Conservation (phyloP, 768 basidiomycete genomes). For the Lepiota brunneoincarnata region DNA sequence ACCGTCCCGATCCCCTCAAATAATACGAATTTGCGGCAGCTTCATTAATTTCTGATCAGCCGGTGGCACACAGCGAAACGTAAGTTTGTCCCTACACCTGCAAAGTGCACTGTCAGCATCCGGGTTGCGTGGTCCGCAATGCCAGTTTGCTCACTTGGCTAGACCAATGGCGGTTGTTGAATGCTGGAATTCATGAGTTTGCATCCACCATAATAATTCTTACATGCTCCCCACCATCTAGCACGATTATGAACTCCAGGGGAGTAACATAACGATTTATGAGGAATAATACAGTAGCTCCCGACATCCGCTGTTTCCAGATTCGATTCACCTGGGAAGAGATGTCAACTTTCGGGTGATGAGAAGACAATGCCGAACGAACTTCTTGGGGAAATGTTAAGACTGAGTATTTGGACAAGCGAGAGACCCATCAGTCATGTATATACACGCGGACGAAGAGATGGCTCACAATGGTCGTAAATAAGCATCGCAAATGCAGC, state of each 20-base stretch:
- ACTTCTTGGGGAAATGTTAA: constrained; percentile 12
- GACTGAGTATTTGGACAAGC: neutral
- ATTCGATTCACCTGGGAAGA: constrained; percentile 23
- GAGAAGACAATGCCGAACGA: neutral
- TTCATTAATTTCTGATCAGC: constrained; percentile 1
- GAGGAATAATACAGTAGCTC: constrained; percentile 25
- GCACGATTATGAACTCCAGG: constrained; percentile 23
- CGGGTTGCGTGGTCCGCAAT: neutral
- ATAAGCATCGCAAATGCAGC: constrained; percentile 20
- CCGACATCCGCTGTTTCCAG: constrained; percentile 24
- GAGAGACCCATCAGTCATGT: neutral
- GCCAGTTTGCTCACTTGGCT: constrained; percentile 14
- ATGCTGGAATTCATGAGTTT: constrained; percentile 15
- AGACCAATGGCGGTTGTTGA: constrained; percentile 22
- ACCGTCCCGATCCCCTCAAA: constrained; percentile 28
- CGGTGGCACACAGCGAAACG: neutral
- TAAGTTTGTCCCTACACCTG: neutral
- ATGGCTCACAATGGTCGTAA: constrained; percentile 18
- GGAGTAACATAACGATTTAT: constrained; percentile 28
- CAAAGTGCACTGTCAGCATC: neutral
- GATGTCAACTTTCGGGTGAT: neutral
- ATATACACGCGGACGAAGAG: neutral
- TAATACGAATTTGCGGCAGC: constrained; percentile 24
- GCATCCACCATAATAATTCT: neutral
- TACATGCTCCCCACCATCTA: constrained; percentile 17